Percentiles rank a stretch among this genome's conserved stretches.
phyloP scores from a whole-genome alignment of 139 green algal genomes.

The Parachlorella kessleri region DNA sequence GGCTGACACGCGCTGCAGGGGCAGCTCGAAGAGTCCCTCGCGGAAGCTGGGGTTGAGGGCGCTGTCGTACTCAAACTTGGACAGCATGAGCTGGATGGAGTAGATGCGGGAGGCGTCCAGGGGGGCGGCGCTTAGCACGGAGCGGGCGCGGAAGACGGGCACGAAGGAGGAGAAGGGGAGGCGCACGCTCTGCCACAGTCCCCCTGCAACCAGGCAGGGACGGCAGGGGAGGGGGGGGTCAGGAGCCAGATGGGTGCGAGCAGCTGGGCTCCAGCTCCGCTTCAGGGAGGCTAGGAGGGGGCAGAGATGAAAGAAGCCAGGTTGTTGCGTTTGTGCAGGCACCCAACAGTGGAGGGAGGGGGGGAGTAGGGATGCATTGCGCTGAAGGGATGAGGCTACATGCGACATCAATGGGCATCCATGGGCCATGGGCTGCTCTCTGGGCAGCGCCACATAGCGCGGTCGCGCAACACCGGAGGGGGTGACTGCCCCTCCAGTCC shows the following conservation, averaged over 20 bases:
- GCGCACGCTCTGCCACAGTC: slow-evolving; percentile 73
- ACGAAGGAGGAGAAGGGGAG: slow-evolving; percentile 85
- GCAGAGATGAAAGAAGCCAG: too few species aligned
- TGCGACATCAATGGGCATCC: too few species aligned
- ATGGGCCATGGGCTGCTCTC: too few species aligned
- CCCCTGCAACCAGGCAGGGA: slow-evolving; percentile 23
- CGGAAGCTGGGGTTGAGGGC: slow-evolving; percentile 88
- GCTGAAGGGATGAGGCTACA: too few species aligned
- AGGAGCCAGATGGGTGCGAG: too few species aligned
- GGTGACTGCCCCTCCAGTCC: too few species aligned
- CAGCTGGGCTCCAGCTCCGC: too few species aligned
- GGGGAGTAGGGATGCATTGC: not conserved
- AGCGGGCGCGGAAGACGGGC: slow-evolving; percentile 83
- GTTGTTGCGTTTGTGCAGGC: too few species aligned
- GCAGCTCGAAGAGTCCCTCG: slow-evolving; percentile 79
- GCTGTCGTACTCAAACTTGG: slow-evolving; percentile 96
- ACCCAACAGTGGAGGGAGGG: too few species aligned
- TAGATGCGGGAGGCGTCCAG: slow-evolving; percentile 66
- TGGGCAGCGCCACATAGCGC: too few species aligned
- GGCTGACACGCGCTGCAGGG: slow-evolving; percentile 61
- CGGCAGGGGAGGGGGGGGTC: too few species aligned
- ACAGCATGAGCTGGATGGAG: slow-evolving; percentile 78
- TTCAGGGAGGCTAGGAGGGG: not conserved
- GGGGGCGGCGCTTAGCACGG: slow-evolving; percentile 35
- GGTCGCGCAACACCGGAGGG: too few species aligned